Base-by-base conservation (phyloP, 2,329 filamentous ascomycete genomes). In the Achaetomium macrosporum region DNA sequence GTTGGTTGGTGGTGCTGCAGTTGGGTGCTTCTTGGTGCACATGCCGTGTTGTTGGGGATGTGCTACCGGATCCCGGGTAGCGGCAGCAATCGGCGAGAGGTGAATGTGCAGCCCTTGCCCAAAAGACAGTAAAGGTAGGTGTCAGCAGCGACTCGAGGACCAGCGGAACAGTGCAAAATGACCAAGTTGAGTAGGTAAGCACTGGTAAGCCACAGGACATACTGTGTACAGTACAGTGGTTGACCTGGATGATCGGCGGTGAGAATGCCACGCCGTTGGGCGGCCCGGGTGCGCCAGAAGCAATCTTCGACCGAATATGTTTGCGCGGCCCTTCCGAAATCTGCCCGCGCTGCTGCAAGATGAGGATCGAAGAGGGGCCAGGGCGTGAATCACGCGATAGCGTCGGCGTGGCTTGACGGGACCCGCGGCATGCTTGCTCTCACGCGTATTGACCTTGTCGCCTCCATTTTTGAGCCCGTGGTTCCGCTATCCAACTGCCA, bases 351-450 rank as follows among this genome's bases (percentile, higher is more conserved):
- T 13, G 37, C 56, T 58, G 56, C 53, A 56, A 58, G 56, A 54
- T 58, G 53, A 29, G 40, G 39, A 52, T 47, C 47, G 50, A 39
- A 43, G 39, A 42, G 42, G 35, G 30, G 12, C 20, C 25, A 16
- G 40, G 50, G 36, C 46, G 50, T 51, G 53, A 56, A 55, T 53
- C 47, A 50, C 44, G 48, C 47, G 44, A 57, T 56, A 51, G 51
- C 50, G 55, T 42, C 40, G 36, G 41, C 31, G 56, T 58, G 56
- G 59, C 57, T 59, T 57, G 51, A 42, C 42, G 30, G 20, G 20
- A 15, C 13, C 12, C 12, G 25, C 25, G 16, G 8, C 35, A 8
- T 43, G 47, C 42, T 33, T n/a, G 35, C 15, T n/a, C 35, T 13
- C 7, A 35, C 33, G 11, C 41, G n/a, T 45, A 33, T 20, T 41